Evolutionary conservation across 1,139 yeast species (phyloP).

Genomic region (Yamadazyma buinensis): DNA sequence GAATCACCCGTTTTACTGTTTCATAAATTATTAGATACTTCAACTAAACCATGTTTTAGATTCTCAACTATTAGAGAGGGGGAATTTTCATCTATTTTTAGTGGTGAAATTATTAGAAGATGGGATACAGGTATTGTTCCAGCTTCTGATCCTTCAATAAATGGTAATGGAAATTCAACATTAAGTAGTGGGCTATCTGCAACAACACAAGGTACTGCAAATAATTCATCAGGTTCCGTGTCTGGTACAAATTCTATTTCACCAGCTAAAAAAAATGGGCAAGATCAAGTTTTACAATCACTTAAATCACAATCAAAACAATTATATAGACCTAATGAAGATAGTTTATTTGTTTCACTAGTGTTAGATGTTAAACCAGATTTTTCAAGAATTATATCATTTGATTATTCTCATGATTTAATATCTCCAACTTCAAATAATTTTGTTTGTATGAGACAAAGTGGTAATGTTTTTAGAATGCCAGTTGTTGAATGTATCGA

Average conservation of each 20-base stretch:
- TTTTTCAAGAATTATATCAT: constrained; percentile 77
- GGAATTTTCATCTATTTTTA: constrained; percentile 77
- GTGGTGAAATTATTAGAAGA: constrained; percentile 72
- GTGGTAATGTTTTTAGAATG: constrained; percentile 84
- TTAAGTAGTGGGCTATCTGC: not conserved
- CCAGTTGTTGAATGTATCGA: constrained; percentile 67
- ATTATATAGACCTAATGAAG: constrained; percentile 37
- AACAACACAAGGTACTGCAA: constrained; percentile 2
- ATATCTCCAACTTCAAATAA: constrained; percentile 43
- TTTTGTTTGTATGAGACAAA: constrained; percentile 82
- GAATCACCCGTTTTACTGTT: constrained; percentile 66
- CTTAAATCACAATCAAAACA: constrained; percentile 34
- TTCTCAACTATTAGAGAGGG: constrained; percentile 66
- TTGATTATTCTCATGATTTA: constrained; percentile 70
- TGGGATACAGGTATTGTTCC: constrained; percentile 72
- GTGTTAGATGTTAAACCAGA: constrained; percentile 76
- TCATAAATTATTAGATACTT: constrained; percentile 62
- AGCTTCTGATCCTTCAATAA: constrained; percentile 1
- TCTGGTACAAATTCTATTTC: constrained; percentile 13
- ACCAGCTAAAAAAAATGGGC: too few relatives aligned
- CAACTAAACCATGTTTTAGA: constrained; percentile 63
- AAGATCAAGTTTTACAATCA: constrained; percentile 18
- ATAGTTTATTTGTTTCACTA: constrained; percentile 67
- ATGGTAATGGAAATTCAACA: not conserved
- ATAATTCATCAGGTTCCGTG: constrained; percentile 49